Base-by-base conservation (phyloP, 1,284 basidiomycete genomes). In the Earliella scabrosa region DNA sequence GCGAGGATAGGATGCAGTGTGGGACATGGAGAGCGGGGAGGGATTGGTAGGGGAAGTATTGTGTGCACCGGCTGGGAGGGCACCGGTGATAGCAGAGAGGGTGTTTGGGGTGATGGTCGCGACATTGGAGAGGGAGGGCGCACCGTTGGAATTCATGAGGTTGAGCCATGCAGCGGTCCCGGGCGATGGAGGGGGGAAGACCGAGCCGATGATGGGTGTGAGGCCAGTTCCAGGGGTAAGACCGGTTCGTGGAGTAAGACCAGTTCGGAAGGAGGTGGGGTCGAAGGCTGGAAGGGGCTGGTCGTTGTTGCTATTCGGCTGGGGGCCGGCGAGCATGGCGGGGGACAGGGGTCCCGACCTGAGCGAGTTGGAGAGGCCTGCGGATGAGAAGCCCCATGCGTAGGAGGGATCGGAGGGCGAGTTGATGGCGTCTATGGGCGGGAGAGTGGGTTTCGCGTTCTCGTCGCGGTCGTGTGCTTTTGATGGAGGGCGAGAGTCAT, bases 241-340 rank as follows among this genome's bases (percentile, higher is more conserved):
- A 18, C 82, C 83, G 7, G 83, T 85, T 45, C 93, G 80, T 8
- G 92, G 92, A 13, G 91, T 93, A 68, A 94, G 88, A 39, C 92
- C 92, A 1, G 89, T 83, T 40, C 90, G 86, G 70, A 94, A 93
- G 9, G 85, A 82, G 64, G 85, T 72, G 39, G 88, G 84, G 68
- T 96, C 93, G 69, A 93, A 96, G 54, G 71, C 66, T 29, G 72
- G 68, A 40, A 69, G 64, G 16, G 69, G 61, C 24, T 68, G 61
- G 50, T 72, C 66, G 49, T 66, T 67, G 63, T 61, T 62, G 56
- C 66, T 66, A 65, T 71, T 72, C 70, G 59, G 65, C 69, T 90
- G 86, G 2, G 95, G 95, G 14, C 92, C 95, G 31, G 92, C 88
- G 56, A 98, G 88, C 92, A 98, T 97, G 56, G 96, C 95, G 35